A percentile compares a stretch with the other conserved stretches of the same genome.
Conservation (phyloP, 2,329 filamentous ascomycete species). For the Phaeosphaeriaceae sp. region DNA sequence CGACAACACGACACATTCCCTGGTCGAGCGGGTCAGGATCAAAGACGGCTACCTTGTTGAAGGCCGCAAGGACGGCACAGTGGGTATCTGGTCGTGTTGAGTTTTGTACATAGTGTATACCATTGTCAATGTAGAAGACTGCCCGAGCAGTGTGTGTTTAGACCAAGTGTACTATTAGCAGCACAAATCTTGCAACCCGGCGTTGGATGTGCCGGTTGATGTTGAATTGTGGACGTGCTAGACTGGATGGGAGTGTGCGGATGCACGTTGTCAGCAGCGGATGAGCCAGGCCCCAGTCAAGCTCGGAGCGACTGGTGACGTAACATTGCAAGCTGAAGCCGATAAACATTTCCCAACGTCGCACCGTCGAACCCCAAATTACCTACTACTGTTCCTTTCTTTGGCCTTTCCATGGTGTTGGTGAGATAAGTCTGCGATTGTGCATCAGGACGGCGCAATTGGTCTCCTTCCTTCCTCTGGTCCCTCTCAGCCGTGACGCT, state of each 20-base stretch:
- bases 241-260: slow-evolving; percentile 22
- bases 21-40: slow-evolving; percentile 84
- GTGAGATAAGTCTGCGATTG: background rate
- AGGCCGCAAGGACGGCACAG: slow-evolving; percentile 82
- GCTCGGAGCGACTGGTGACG: slow-evolving; percentile 16
- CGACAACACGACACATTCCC: slow-evolving; percentile 60
- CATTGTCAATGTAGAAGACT: background rate
- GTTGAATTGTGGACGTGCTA: slow-evolving; percentile 6
- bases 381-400: background rate
- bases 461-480: slow-evolving; percentile 1
- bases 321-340: slow-evolving; percentile 21
- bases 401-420: background rate
- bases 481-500: slow-evolving; percentile 4
- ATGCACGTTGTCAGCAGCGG: slow-evolving; percentile 17
- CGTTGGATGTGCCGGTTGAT: background rate
- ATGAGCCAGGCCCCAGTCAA: background rate
- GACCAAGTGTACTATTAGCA: background rate
- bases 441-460: slow-evolving; percentile 10
- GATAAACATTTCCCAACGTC: slow-evolving; percentile 24
- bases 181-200: background rate
- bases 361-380: background rate
- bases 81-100: slow-evolving; percentile 78
- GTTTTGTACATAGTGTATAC: slow-evolving; percentile 18
- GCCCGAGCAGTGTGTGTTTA: background rate
- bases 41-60: slow-evolving; percentile 95